These are phyloP conservation scores for Vitis rotundifolia DNA, from an alignment of 164 flowering plant species.

Conservation along the genomic window DNA sequence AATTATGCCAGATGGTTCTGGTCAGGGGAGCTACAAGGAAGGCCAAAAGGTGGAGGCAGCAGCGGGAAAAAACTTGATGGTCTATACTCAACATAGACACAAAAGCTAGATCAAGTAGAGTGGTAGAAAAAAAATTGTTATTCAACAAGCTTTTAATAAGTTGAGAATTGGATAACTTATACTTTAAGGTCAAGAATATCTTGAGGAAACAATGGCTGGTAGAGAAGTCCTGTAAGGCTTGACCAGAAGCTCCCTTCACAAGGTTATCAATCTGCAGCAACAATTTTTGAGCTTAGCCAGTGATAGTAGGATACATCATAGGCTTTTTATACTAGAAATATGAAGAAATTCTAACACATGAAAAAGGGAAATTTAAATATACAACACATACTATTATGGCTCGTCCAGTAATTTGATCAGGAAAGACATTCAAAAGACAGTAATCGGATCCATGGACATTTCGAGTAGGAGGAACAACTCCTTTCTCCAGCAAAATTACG, in stretches of 20 bases:
- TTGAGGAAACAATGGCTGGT: slow-evolving; percentile 81
- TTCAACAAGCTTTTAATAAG: background rate
- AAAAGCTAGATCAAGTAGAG: background rate
- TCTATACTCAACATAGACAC: background rate
- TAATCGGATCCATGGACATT: slow-evolving; percentile 87
- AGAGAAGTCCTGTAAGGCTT: slow-evolving; percentile 77
- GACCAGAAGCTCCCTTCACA: slow-evolving; percentile 99
- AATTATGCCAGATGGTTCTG: too few relatives aligned
- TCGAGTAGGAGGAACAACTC: slow-evolving; percentile 77
- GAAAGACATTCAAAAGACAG: slow-evolving; percentile 84
- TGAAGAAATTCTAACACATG: background rate
- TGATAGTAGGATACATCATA: background rate
- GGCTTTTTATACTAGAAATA: background rate
- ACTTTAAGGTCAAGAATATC: background rate
- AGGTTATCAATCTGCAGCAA: slow-evolving; percentile 89
- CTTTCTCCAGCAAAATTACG: slow-evolving; percentile 64
- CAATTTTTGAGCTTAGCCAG: slow-evolving; percentile 1
- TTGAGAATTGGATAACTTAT: background rate
- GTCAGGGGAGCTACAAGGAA: background rate
- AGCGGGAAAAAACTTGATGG: background rate
- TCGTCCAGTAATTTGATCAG: slow-evolving; percentile 88
- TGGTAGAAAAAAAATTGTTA: background rate
- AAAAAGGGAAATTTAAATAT: slow-evolving; percentile 28
- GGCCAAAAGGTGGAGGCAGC: background rate
- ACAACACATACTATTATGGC: slow-evolving; percentile 93